Evolutionary conservation across 371 early-diverging fungal genomes (phyloP), one percentile per base, ranked within the genome.

Genomic region (Basidiobolus heterosporus): DNA sequence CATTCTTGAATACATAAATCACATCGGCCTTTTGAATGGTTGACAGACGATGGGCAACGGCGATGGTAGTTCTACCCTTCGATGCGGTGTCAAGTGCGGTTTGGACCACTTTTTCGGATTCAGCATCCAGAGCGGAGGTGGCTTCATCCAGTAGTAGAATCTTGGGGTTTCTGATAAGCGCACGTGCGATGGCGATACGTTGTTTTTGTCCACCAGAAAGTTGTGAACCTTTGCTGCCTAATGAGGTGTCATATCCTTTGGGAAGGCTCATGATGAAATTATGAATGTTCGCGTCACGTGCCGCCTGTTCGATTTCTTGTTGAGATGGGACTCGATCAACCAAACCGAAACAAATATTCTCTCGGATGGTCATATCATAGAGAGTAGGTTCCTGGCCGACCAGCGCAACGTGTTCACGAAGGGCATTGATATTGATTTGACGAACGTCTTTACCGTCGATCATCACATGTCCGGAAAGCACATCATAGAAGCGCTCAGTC

Each of bases 131-230:
- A 0, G 94, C 92, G 1, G 86, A 82, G 0, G 99, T 98, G 0
- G 98, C 93, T 58, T 99, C 99, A 54, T 98, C 99, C 24, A 98
- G 61, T 16, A 98, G 60, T 39, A 96, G 60, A 5, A 96, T 74
- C 46, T 66, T 71, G 19, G 91, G 91, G 49, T 90, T 77, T 46
- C 82, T 78, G 55, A 96, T 74, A 3, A 66, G 41, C 0, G 69
- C 66, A 47, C 79, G 61, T 17, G 75, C 67, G 44, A 75, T 62
- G 19, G 66, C 59, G 57, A 78, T 65, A 50, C 75, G 67, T 50
- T 78, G 79, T 38, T 65, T 65, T 54, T 65, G 62, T 35, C 81
- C 81, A 46, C 78, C 78, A 48, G 69, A 67, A 2, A 78, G 45
- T 38, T 66, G 69, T 14, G 64, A 61, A 5, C 77, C 81, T 42